Evolutionary conservation across 2,329 filamentous ascomycete genomes (phyloP).

Genomic region (Microsporum ferrugineum): DNA sequence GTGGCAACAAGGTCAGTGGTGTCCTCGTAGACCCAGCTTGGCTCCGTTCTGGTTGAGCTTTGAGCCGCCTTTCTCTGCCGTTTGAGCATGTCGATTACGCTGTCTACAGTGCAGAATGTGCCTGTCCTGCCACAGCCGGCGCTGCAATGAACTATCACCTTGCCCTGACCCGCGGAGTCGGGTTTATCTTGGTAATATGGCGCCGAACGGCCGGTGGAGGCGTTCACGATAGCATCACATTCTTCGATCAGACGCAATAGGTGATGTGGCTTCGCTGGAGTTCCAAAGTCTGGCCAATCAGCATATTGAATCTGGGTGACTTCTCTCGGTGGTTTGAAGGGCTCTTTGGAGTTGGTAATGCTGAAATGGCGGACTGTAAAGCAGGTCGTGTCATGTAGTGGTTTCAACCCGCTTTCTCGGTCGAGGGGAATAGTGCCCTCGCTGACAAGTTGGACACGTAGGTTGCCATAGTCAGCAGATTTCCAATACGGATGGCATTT

Average conservation of each 20-base stretch:
- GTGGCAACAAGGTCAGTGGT: constrained; percentile 68
- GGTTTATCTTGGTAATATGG: constrained; percentile 51
- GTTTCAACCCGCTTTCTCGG: constrained; percentile 19
- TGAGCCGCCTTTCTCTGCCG: constrained; percentile 44
- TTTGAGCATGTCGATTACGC: constrained; percentile 91
- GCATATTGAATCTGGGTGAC: constrained; percentile 91
- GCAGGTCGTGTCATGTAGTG: constrained; percentile 51
- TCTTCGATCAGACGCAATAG: constrained; percentile 83
- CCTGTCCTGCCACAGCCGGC: constrained; percentile 92
- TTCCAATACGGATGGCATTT: constrained; percentile 96
- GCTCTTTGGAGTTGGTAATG: constrained; percentile 61
- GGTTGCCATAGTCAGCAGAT: constrained; percentile 61
- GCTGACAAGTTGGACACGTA: constrained; percentile 64
- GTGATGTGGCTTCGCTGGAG: constrained; percentile 77
- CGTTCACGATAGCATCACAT: constrained; percentile 55
- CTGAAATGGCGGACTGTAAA: constrained; percentile 82
- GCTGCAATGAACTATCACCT: constrained; percentile 87
- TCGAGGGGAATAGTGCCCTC: constrained; percentile 75
- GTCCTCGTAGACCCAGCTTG: constrained; percentile 57
- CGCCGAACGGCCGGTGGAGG: constrained; percentile 24
- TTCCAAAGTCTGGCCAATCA: constrained; percentile 95
- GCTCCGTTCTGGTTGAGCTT: constrained; percentile 19
- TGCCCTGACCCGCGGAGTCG: constrained; percentile 45
- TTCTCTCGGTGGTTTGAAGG: constrained; percentile 78
- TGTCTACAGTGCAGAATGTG: constrained; percentile 93